Percentiles rank a stretch among this genome's conserved stretches.
Conservation (phyloP, 129 eudicot genomes). For the Flaveria linearis region DNA sequence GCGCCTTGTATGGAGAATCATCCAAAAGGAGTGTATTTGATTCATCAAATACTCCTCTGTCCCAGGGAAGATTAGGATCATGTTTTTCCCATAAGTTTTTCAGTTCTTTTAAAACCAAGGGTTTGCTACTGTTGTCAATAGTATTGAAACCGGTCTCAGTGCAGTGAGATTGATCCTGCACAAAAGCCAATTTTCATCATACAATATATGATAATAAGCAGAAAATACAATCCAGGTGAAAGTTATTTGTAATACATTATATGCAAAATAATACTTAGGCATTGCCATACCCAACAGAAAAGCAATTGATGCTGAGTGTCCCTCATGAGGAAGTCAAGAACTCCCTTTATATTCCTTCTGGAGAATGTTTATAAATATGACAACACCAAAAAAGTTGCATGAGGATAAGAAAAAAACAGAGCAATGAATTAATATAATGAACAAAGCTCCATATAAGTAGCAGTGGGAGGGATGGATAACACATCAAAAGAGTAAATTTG, state of each 20-base stretch:
- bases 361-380: constrained; percentile 10
- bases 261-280: neutral
- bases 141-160: constrained; percentile 56
- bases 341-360: constrained; percentile 67
- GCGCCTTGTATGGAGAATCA: constrained; percentile 74
- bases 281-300: constrained; percentile 77
- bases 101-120: constrained; percentile 70
- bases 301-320: constrained; percentile 46
- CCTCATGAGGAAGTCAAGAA: constrained; percentile 66
- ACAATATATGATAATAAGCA: neutral
- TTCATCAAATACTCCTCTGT: constrained; percentile 59
- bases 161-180: constrained; percentile 87
- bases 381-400: constrained; percentile 21
- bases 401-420: constrained; percentile 11
- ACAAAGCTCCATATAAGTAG: neutral
- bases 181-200: constrained; percentile 21
- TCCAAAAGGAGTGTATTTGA: constrained; percentile 78
- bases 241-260: neutral
- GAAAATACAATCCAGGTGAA: neutral
- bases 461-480: neutral
- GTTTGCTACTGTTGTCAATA: constrained; percentile 59
- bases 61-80: constrained; percentile 71
- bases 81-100: constrained; percentile 70
- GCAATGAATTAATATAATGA: neutral
- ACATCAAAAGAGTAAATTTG: neutral